Conservation (phyloP, 495 filamentous ascomycete genomes). For the Emericellopsis terricola region DNA sequence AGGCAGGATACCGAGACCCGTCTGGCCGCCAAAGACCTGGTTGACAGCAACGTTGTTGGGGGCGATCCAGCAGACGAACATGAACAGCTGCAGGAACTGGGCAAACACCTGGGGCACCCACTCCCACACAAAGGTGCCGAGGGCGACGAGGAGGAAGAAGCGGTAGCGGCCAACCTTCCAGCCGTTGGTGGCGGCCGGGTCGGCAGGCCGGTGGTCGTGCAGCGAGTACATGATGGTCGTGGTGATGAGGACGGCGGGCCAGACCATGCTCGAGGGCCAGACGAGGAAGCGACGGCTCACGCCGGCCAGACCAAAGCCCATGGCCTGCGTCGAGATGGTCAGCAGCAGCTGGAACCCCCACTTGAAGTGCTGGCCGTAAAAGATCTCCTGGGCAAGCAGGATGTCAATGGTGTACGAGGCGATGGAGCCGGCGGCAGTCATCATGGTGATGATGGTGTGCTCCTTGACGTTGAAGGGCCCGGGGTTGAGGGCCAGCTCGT, state of each 20-base stretch:
- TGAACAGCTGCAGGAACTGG: slow-evolving; percentile 12
- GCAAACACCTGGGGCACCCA: slow-evolving; percentile 13
- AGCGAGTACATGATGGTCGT: slow-evolving; percentile 47
- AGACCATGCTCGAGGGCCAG: slow-evolving; percentile 54
- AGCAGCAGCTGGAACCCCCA: slow-evolving; percentile 52
- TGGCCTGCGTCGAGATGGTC: slow-evolving; percentile 50
- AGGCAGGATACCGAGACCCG: slow-evolving; percentile 12
- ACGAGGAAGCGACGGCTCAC: slow-evolving; percentile 48
- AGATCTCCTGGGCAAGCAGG: slow-evolving; percentile 18
- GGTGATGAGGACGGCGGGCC: slow-evolving; percentile 49
- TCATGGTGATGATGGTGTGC: slow-evolving; percentile 19
- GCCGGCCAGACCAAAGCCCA: slow-evolving; percentile 56
- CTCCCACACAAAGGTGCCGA: slow-evolving; percentile 10
- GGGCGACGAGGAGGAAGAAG: slow-evolving; percentile 38
- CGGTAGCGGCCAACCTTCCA: slow-evolving; percentile 48
- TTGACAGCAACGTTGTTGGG: slow-evolving; percentile 13
- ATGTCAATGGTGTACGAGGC: slow-evolving; percentile 3
- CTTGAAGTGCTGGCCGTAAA: slow-evolving; percentile 29
- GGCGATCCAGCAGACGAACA: slow-evolving; percentile 14
- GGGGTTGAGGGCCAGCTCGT: slow-evolving; percentile 11
- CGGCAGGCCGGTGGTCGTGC: slow-evolving; percentile 41
- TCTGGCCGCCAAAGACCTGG: slow-evolving; percentile 13
- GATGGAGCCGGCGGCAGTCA: slow-evolving; percentile 5
- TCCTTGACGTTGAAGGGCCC: slow-evolving; percentile 23
- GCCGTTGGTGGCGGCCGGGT: slow-evolving; percentile 38